These are phyloP conservation scores for Magnaporthales sp. DNA, from an alignment of 2,329 filamentous ascomycete species.

Conservation along the genomic window DNA sequence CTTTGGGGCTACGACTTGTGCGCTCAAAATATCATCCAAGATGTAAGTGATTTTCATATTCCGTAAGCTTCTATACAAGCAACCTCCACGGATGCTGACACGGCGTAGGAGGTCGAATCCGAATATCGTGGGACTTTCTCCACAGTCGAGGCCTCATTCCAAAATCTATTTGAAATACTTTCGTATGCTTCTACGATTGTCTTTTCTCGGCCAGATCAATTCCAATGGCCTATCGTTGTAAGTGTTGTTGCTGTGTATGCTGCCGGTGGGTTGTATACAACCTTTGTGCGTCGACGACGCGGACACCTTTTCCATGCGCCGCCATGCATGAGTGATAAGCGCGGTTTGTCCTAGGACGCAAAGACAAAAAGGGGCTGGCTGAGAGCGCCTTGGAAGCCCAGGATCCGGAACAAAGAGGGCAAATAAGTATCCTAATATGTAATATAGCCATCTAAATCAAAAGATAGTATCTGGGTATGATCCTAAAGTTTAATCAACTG, in stretches of 20 bases:
- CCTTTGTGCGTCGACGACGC: constrained; percentile 46
- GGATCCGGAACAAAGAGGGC: no score
- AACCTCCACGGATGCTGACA: background rate
- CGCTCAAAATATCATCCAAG: constrained; percentile 51
- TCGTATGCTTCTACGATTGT: constrained; percentile 59
- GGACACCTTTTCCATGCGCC: constrained; percentile 50
- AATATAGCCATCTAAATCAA: no score
- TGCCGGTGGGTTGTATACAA: constrained; percentile 42
- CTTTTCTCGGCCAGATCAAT: constrained; percentile 54
- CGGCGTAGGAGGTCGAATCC: constrained; percentile 39
- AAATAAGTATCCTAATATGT: no score
- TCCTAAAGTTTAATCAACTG: no score
- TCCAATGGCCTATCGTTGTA: constrained; percentile 53
- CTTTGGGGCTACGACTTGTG: constrained; percentile 55
- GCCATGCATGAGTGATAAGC: constrained; percentile 10
- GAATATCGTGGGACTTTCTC: constrained; percentile 60
- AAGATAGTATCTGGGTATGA: no score
- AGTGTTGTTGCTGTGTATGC: constrained; percentile 42
- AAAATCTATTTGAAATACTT: constrained; percentile 62
- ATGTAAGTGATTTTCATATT: constrained; percentile 30
- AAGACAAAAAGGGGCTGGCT: no score
- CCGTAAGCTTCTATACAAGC: no score
- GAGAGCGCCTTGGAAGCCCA: no score
- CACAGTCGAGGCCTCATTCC: constrained; percentile 55
- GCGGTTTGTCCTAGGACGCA: no score